Evolutionary conservation across 768 basidiomycete genomes (phyloP), one percentile per base, ranked within the genome.

Genomic region (Leucogyrophana mollusca): DNA sequence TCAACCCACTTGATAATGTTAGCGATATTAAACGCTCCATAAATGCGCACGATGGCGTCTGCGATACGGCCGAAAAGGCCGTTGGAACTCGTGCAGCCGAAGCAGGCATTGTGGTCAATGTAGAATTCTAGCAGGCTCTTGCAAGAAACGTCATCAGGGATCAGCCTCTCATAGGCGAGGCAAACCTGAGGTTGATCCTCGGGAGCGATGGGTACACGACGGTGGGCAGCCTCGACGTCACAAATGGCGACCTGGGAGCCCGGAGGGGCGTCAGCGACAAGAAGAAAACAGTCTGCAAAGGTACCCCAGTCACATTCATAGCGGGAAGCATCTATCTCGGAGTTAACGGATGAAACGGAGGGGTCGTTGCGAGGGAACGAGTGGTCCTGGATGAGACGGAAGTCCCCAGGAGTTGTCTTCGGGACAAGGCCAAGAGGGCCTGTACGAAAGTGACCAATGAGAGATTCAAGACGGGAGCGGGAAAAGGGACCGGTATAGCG

Each of bases 191-290:
- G n/a, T n/a, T n/a, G n/a, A n/a, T 61, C 51, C 1, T 34, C 43
- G 0, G 67, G 70, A 9, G 40, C 48, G 4, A 69, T 62, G 2
- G 71, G 72, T 13, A 62, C 58, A 35, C 55, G 55, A 3, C 66
- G 52, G 42, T 65, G 71, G 5, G 73, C 69, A 1, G 68, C 50
- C 24, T 67, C 61, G 5, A 74, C 59, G 38, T 76, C 72, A 23
- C 70, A 63, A 0, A 69, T 64, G 0, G 72, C 62, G 0, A 58
- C 73, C 40, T 68, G 52, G 0, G 69, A 51, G 9, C 67, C 67
- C 0, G 51, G 47, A 0, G 73, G 73, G 1, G 66, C 60, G 17
- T 57, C 40, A 7, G 59, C 52, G 1, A 71, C 55, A 3, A 63
- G n/a, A 1, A 56, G 42, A 16, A 39, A 57, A 18, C 56, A 56